A percentile compares a stretch with the other conserved stretches of the same genome.
Evolutionary conservation across 192 early-diverging fungal genomes (phyloP).

Genomic region (Pilobolus umbonatus): DNA sequence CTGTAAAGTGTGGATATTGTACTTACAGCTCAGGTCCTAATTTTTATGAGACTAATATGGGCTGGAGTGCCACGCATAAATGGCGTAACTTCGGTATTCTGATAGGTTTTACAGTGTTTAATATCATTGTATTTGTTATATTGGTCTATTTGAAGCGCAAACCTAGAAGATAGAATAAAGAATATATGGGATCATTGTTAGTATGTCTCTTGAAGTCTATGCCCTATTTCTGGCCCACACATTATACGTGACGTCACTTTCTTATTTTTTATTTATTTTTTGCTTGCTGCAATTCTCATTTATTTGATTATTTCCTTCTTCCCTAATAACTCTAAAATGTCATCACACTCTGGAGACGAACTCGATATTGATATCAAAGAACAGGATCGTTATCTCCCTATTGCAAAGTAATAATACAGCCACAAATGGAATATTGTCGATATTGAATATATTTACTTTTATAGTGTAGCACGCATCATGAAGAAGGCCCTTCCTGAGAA

Average conservation of each 20-base stretch:
- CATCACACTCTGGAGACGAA: slow-evolving; percentile 55
- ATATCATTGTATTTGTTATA: slow-evolving; percentile 43
- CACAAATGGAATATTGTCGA: background rate
- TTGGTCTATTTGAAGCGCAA: slow-evolving; percentile 38
- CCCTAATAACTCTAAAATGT: background rate
- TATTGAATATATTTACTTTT: slow-evolving; percentile 21
- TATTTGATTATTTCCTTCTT: background rate
- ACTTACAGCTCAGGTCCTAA: slow-evolving; percentile 50
- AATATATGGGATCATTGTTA: no score
- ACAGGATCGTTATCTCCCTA: slow-evolving; percentile 94
- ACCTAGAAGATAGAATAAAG: slow-evolving; percentile 19
- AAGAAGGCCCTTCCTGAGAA: slow-evolving; percentile 94
- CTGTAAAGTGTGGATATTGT: slow-evolving; percentile 58
- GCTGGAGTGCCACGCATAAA: slow-evolving; percentile 51
- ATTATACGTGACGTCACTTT: no score
- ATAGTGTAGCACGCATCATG: slow-evolving; percentile 90
- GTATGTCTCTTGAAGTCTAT: no score
- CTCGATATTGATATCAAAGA: slow-evolving; percentile 76
- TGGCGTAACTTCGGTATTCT: slow-evolving; percentile 74
- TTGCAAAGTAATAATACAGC: slow-evolving; percentile 59
- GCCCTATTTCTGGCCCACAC: no score
- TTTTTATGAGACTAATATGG: slow-evolving; percentile 40
- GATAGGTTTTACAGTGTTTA: slow-evolving; percentile 57
- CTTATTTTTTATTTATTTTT: background rate
- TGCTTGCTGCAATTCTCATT: background rate